phyloP scores from a whole-genome alignment of 768 basidiomycete species.

The Sarcodon aspratus region DNA sequence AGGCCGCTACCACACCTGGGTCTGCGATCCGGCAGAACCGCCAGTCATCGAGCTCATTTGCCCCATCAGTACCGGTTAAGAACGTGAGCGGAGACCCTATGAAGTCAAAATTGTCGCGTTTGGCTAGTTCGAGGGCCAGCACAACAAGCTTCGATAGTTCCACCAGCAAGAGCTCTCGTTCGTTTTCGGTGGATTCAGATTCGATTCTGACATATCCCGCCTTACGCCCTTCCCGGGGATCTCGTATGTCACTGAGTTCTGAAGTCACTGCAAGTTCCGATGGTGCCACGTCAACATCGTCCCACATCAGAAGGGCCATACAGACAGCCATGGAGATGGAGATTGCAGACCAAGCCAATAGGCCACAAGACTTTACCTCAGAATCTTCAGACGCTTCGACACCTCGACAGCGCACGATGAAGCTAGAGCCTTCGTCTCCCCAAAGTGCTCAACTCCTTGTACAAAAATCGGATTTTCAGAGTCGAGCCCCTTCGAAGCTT shows the following conservation, averaged over 20 bases:
- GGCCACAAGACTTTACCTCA: background rate
- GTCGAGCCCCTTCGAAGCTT: conserved; percentile 48
- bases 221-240: conserved; percentile 57
- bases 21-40: too few species aligned
- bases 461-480: background rate
- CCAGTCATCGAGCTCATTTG: too few species aligned
- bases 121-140: conserved; percentile 56
- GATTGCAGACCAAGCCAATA: conserved; percentile 26
- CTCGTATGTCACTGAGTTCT: conserved; percentile 19
- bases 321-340: conserved; percentile 57
- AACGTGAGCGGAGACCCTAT: background rate
- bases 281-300: conserved; percentile 36
- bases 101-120: conserved; percentile 57
- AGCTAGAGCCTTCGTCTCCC: background rate
- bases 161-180: conserved; percentile 40
- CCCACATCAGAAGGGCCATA: conserved; percentile 55
- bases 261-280: conserved; percentile 4
- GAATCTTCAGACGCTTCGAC: background rate
- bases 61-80: background rate
- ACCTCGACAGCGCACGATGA: background rate
- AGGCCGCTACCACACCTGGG: too few species aligned
- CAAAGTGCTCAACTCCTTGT: background rate
- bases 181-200: conserved; percentile 38
- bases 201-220: conserved; percentile 65
- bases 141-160: conserved; percentile 20